These are phyloP conservation scores for Coemansia sp. DNA, from an alignment of 192 early-diverging fungal genomes.

Conservation along the genomic window DNA sequence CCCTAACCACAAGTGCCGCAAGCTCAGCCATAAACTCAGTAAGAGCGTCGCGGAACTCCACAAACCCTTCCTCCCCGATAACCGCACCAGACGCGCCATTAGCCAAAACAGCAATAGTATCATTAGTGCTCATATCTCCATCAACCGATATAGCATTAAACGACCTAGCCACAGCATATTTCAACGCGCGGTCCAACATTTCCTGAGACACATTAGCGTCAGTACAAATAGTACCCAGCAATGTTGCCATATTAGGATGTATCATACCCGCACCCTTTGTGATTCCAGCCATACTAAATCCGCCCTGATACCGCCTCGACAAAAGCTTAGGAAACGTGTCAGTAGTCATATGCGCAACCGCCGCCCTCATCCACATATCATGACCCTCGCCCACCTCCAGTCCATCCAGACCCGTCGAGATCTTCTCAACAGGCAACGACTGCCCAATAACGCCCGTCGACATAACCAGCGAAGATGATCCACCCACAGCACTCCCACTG, in stretches of 20 bases:
- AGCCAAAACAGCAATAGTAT: slow-evolving; percentile 87
- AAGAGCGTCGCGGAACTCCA: slow-evolving; percentile 70
- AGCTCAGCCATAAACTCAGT: slow-evolving; percentile 85
- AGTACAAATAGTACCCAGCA: slow-evolving; percentile 86
- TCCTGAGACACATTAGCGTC: slow-evolving; percentile 70
- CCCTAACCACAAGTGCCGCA: slow-evolving; percentile 87
- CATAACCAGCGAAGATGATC: slow-evolving; percentile 71
- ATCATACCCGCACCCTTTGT: slow-evolving; percentile 99
- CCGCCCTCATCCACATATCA: slow-evolving; percentile 78
- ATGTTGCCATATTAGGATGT: slow-evolving; percentile 98
- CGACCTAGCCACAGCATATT: slow-evolving; percentile 82
- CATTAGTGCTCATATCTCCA: slow-evolving; percentile 97
- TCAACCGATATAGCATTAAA: slow-evolving; percentile 97
- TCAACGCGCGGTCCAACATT: slow-evolving; percentile 73
- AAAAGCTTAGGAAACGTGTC: slow-evolving; percentile 95
- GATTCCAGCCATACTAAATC: slow-evolving; percentile 85
- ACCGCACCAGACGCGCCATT: slow-evolving; percentile 65
- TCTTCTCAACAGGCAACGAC: slow-evolving; percentile 80
- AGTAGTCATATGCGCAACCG: slow-evolving; percentile 94
- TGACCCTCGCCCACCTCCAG: slow-evolving; percentile 59
- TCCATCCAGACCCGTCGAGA: slow-evolving; percentile 64
- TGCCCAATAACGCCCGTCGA: slow-evolving; percentile 99
- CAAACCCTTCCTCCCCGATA: slow-evolving; percentile 57
- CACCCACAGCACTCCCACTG: neutral
- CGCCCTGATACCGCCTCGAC: slow-evolving; percentile 47